These are phyloP conservation scores for Daldinia vernicosa DNA, from an alignment of 495 filamentous ascomycete genomes.

Conservation along the genomic window DNA sequence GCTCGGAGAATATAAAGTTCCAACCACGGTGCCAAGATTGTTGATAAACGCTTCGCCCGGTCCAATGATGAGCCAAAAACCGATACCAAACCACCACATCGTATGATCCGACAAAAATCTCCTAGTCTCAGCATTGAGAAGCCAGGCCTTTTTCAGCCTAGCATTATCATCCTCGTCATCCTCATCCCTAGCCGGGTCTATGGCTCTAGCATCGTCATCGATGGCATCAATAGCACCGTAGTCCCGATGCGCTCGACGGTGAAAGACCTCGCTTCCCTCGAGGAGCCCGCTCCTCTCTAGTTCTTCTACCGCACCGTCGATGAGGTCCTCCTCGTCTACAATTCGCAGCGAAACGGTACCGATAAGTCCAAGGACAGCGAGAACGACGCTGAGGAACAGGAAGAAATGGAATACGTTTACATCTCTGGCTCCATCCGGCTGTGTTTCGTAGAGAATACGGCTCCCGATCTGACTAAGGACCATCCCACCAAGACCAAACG, in stretches of 20 bases:
- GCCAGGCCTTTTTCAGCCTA: conserved; percentile 78
- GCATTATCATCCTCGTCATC: conserved; percentile 69
- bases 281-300: conserved; percentile 86
- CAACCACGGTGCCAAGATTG: conserved; percentile 93
- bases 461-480: conserved; percentile 92
- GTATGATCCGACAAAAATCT: conserved; percentile 84
- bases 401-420: conserved; percentile 90
- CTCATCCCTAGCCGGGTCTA: conserved; percentile 47
- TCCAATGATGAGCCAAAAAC: conserved; percentile 93
- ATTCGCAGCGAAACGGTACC: conserved; percentile 77
- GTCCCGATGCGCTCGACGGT: conserved; percentile 47
- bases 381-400: conserved; percentile 74
- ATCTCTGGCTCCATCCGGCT: conserved; percentile 69
- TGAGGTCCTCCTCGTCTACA: conserved; percentile 70
- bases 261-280: conserved; percentile 59
- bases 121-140: conserved; percentile 87
- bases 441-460: conserved; percentile 73
- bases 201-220: conserved; percentile 50
- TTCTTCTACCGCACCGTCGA: conserved; percentile 86
- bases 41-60: conserved; percentile 98
- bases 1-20: conserved; percentile 76
- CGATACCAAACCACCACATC: conserved; percentile 93
- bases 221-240: conserved; percentile 51
- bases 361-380: conserved; percentile 74
- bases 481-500: conserved; percentile 92